Evolutionary conservation across 1,139 yeast species (phyloP).

Genomic region (Lizanozyma gosingica): DNA sequence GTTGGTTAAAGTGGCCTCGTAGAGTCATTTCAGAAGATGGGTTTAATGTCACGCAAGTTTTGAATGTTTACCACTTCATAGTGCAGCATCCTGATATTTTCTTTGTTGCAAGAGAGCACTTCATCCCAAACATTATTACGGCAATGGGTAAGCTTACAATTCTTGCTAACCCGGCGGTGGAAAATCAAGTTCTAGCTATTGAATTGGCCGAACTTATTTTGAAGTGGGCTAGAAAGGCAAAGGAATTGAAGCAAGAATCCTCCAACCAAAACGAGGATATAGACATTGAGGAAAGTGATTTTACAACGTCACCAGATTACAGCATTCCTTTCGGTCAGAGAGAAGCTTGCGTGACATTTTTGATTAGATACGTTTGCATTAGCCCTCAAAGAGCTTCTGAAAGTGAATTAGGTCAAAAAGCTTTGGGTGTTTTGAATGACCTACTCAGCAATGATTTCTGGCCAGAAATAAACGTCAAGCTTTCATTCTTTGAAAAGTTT

Average conservation of each 20-base stretch:
- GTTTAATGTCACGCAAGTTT: slow-evolving; percentile 70
- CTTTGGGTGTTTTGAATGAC: slow-evolving; percentile 65
- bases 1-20: slow-evolving; percentile 96
- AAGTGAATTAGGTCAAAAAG: slow-evolving; percentile 72
- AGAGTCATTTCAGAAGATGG: slow-evolving; percentile 89
- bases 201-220: slow-evolving; percentile 81
- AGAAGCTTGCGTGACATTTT: slow-evolving; percentile 86
- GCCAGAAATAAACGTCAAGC: slow-evolving; percentile 80
- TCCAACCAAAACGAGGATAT: slow-evolving; percentile 4
- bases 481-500: slow-evolving; percentile 81
- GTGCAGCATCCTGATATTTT: slow-evolving; percentile 81
- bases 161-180: slow-evolving; percentile 70
- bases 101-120: slow-evolving; percentile 80
- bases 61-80: slow-evolving; percentile 84
- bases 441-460: slow-evolving; percentile 67
- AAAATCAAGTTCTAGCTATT: slow-evolving; percentile 77
- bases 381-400: slow-evolving; percentile 82
- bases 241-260: slow-evolving; percentile 6
- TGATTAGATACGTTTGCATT: slow-evolving; percentile 82
- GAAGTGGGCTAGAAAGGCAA: slow-evolving; percentile 69
- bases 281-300: slow-evolving; percentile 13
- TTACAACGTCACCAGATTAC: slow-evolving; percentile 38
- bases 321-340: slow-evolving; percentile 70
- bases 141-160: slow-evolving; percentile 92
- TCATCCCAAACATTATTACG: slow-evolving; percentile 80